A percentile compares a stretch with the other conserved stretches of the same genome.
phyloP scores from a whole-genome alignment of 1,284 basidiomycete species.

The Apiotrichum porosum region DNA sequence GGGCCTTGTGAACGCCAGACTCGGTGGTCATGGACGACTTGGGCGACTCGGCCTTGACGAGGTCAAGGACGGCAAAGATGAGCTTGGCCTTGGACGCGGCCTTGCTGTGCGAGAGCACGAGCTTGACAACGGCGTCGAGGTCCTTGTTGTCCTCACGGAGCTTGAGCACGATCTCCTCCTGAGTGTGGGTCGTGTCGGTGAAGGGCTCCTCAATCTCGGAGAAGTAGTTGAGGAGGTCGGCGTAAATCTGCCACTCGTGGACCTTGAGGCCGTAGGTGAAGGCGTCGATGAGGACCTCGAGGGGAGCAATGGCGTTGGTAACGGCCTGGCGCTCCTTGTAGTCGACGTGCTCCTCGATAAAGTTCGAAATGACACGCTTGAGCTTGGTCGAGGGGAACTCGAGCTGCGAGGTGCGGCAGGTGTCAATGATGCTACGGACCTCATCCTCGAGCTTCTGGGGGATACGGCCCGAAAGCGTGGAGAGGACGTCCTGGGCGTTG shows the following conservation, averaged over 20 bases:
- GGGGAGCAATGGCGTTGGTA: constrained; percentile 63
- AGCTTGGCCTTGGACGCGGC: constrained; percentile 89
- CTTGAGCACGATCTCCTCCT: constrained; percentile 78
- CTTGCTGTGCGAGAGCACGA: constrained; percentile 93
- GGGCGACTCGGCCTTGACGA: constrained; percentile 74
- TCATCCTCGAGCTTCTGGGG: constrained; percentile 85
- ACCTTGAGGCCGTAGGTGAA: constrained; percentile 80
- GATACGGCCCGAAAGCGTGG: constrained; percentile 87
- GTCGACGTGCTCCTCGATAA: constrained; percentile 73
- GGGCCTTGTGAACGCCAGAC: constrained; percentile 40
- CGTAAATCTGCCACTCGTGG: constrained; percentile 64
- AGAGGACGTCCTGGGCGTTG: constrained; percentile 76
- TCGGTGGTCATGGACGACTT: constrained; percentile 58
- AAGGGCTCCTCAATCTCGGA: constrained; percentile 82
- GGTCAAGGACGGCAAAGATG: constrained; percentile 77
- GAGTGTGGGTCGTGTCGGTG: constrained; percentile 70
- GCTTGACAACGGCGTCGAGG: constrained; percentile 78
- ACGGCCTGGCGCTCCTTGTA: constrained; percentile 74
- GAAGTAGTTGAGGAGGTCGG: constrained; percentile 47
- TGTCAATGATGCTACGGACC: constrained; percentile 73
- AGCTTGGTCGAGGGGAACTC: constrained; percentile 75
- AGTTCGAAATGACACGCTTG: constrained; percentile 63
- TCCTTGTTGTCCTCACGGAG: constrained; percentile 91
- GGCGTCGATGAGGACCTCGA: constrained; percentile 74
- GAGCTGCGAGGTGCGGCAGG: constrained; percentile 62